Evolutionary conservation across 805 yeast genomes (phyloP).

Genomic region (Ogataea saltuana): DNA sequence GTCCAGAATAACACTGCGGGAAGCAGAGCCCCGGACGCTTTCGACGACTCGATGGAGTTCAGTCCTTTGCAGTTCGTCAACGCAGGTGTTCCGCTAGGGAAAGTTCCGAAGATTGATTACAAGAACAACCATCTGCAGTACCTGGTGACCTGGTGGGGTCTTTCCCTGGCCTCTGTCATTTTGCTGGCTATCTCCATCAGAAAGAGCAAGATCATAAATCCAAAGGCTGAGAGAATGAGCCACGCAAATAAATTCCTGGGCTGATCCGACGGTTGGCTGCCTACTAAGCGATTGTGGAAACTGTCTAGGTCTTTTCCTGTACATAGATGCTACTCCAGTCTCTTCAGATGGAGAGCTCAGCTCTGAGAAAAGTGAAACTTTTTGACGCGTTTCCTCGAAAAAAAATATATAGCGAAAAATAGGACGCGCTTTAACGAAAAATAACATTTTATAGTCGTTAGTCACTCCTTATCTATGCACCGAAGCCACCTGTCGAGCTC

Average conservation of each 20-base stretch:
- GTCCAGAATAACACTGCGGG: neutral
- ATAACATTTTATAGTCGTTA: no score
- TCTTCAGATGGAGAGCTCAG: no score
- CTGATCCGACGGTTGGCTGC: neutral
- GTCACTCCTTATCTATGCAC: no score
- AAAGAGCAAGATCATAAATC: slow-evolving; percentile 41
- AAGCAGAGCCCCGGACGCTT: slow-evolving; percentile 4
- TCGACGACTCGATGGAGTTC: slow-evolving; percentile 42
- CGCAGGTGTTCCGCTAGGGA: slow-evolving; percentile 91
- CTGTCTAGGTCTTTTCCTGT: no score
- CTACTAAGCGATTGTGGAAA: no score
- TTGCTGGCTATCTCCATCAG: slow-evolving; percentile 57
- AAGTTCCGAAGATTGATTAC: slow-evolving; percentile 74
- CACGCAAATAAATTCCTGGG: slow-evolving; percentile 35
- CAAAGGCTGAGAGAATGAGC: slow-evolving; percentile 46
- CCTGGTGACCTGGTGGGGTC: slow-evolving; percentile 92
- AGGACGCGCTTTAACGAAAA: no score
- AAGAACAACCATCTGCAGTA: slow-evolving; percentile 91
- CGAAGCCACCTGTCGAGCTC: no score
- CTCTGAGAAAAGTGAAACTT: no score
- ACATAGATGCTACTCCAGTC: no score
- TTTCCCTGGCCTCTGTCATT: slow-evolving; percentile 69
- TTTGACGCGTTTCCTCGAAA: no score
- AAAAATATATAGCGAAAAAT: no score
- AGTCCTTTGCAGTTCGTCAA: slow-evolving; percentile 59